phyloP scores from a whole-genome alignment of 2,329 filamentous ascomycete genomes.

The Ophiosphaerella korrae region DNA sequence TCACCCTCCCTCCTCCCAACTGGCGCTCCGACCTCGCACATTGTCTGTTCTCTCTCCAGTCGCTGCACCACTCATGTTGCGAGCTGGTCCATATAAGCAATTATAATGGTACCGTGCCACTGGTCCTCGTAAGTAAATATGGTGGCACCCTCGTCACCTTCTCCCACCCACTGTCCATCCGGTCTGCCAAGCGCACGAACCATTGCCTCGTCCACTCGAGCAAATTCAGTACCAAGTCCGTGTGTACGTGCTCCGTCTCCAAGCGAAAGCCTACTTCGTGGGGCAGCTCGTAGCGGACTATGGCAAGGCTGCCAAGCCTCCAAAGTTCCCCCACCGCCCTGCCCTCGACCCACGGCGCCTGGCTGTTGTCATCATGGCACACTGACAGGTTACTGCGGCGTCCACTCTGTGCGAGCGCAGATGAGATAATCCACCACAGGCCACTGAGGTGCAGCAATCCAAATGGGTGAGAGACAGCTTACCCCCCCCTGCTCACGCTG shows the following conservation, averaged over 20 bases:
- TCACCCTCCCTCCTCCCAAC: conserved; percentile 18
- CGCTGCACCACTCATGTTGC: conserved; percentile 23
- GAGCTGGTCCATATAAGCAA: conserved; percentile 25
- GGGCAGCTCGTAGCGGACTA: conserved; percentile 11
- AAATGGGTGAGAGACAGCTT: conserved; percentile 31
- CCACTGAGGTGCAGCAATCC: conserved; percentile 23
- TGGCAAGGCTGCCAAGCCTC: conserved; percentile 18
- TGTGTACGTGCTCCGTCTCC: conserved; percentile 8
- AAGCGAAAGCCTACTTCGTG: conserved; percentile 1
- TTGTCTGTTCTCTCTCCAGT: conserved; percentile 3
- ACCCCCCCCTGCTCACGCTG: conserved; percentile 33
- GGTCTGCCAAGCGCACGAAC: conserved; percentile 23
- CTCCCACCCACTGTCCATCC: background rate
- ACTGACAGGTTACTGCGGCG: conserved; percentile 38
- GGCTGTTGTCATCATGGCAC: conserved; percentile 33
- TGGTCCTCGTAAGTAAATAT: conserved; percentile 26
- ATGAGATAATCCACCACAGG: conserved; percentile 29
- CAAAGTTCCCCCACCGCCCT: conserved; percentile 11
- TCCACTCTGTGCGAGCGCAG: conserved; percentile 27
- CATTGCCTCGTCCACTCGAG: conserved; percentile 17
- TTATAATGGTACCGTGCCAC: conserved; percentile 36
- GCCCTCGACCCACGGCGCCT: conserved; percentile 22
- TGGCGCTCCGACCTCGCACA: conserved; percentile 25
- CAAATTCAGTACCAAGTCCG: conserved; percentile 14
- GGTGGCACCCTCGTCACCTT: conserved; percentile 7